Evolutionary conservation across 768 basidiomycete species (phyloP).

Genomic region (Boletus rubropictus): DNA sequence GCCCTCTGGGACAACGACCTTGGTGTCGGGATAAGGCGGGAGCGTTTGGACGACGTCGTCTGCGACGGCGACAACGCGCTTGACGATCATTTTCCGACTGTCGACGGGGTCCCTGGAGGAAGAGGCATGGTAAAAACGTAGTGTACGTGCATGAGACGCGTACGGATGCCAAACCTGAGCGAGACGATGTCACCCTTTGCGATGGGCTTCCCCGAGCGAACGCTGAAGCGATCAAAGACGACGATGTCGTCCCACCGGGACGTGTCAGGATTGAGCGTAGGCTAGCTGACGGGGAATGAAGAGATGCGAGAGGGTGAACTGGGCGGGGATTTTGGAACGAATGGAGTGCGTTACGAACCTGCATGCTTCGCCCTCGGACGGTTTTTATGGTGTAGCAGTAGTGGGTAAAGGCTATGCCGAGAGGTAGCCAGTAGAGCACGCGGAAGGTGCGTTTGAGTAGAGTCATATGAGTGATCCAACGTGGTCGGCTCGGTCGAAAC

Average conservation of each 20-base stretch:
- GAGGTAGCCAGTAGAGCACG: slow-evolving; percentile 55
- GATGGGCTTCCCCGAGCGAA: slow-evolving; percentile 34
- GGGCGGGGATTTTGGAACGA: slow-evolving; percentile 2
- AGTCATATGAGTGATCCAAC: no score
- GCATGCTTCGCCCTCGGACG: slow-evolving; percentile 66
- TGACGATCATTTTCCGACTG: slow-evolving; percentile 49
- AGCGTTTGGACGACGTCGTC: slow-evolving; percentile 62
- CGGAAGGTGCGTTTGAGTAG: slow-evolving; percentile 5
- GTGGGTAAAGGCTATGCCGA: slow-evolving; percentile 42
- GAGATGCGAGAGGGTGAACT: neutral
- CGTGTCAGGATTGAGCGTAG: slow-evolving; percentile 69
- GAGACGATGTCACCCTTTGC: slow-evolving; percentile 61
- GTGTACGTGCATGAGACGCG: neutral
- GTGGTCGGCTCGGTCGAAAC: no score
- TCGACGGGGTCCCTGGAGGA: slow-evolving; percentile 54
- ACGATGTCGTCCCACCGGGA: slow-evolving; percentile 57
- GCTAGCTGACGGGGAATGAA: slow-evolving; percentile 40
- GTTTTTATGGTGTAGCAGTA: slow-evolving; percentile 49
- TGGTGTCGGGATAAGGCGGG: slow-evolving; percentile 56
- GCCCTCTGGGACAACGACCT: slow-evolving; percentile 52
- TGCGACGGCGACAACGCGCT: slow-evolving; percentile 58
- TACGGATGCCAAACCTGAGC: slow-evolving; percentile 38
- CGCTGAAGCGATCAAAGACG: slow-evolving; percentile 51
- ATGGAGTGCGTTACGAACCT: slow-evolving; percentile 37
- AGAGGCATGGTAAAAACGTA: neutral